phyloP scores from a whole-genome alignment of 2,329 filamentous ascomycete genomes.

The Aaosphaeria arxii region DNA sequence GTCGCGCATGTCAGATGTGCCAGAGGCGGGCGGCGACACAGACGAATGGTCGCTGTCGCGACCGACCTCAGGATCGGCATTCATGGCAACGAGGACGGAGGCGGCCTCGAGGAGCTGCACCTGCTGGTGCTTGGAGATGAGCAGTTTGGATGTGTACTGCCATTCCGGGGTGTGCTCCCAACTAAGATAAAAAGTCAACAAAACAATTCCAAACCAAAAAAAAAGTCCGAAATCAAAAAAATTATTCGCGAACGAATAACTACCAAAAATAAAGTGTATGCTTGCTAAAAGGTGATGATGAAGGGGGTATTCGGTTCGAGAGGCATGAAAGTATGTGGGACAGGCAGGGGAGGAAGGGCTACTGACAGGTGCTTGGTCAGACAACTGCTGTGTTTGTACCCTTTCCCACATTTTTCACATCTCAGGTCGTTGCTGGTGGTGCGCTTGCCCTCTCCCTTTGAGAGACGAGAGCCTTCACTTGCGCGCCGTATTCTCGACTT shows the following conservation, averaged over 20 bases:
- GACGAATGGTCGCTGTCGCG: slow-evolving; percentile 76
- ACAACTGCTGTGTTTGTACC: slow-evolving; percentile 99
- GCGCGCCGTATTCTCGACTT: slow-evolving; percentile 60
- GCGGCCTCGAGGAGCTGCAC: slow-evolving; percentile 96
- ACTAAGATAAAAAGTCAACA: slow-evolving; percentile 55
- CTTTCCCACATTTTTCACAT: slow-evolving; percentile 98
- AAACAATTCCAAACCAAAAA: not conserved
- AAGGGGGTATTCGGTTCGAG: slow-evolving; percentile 36
- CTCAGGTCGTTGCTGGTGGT: slow-evolving; percentile 80
- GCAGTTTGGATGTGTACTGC: slow-evolving; percentile 93
- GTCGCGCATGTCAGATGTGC: slow-evolving; percentile 70
- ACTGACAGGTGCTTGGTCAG: slow-evolving; percentile 99
- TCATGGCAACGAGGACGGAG: slow-evolving; percentile 95
- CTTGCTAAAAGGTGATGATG: slow-evolving; percentile 10
- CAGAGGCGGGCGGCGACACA: slow-evolving; percentile 75
- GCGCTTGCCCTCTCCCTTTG: slow-evolving; percentile 77
- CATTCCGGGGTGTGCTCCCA: slow-evolving; percentile 99
- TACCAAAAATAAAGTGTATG: slow-evolving; percentile 1
- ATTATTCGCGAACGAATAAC: not conserved
- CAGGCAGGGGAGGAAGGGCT: slow-evolving; percentile 51
- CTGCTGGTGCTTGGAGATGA: slow-evolving; percentile 99
- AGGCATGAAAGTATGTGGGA: slow-evolving; percentile 43
- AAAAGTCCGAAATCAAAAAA: slow-evolving; percentile 10
- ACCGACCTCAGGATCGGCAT: slow-evolving; percentile 59
- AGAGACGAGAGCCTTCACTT: slow-evolving; percentile 81